phyloP scores from a whole-genome alignment of 164 flowering plant species.

The Tetracentron sinense region DNA sequence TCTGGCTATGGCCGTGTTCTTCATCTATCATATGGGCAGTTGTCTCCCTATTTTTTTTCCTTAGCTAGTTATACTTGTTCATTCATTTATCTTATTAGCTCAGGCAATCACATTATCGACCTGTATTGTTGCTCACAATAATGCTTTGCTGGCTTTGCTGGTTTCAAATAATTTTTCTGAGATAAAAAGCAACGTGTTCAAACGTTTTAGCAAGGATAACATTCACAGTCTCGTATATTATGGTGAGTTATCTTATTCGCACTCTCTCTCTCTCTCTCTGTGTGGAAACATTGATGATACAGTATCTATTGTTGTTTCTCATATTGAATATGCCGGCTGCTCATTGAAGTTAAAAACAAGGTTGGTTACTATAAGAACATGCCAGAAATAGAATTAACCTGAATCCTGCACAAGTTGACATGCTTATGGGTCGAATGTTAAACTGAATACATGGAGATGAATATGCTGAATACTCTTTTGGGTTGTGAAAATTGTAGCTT shows the following conservation, averaged over 20 bases:
- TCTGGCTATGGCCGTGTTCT: background rate
- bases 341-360: too few species aligned
- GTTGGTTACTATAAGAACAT: too few species aligned
- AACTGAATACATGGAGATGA: background rate
- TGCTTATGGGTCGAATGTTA: background rate
- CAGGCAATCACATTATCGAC: conserved; percentile 95
- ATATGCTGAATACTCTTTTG: background rate
- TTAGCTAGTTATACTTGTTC: conserved; percentile 79
- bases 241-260: conserved; percentile 49
- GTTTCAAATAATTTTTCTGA: conserved; percentile 94
- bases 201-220: conserved; percentile 91
- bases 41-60: conserved; percentile 11
- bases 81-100: conserved; percentile 91
- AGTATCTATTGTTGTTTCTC: background rate
- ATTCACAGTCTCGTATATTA: conserved; percentile 70
- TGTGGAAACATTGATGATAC: background rate
- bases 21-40: background rate
- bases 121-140: conserved; percentile 93
- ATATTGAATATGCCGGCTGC: background rate
- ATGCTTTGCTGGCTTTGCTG: conserved; percentile 87
- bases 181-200: conserved; percentile 95
- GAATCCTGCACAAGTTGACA: background rate
- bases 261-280: background rate
- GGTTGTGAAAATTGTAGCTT: background rate
- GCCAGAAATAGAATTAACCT: too few species aligned